Percentiles rank a stretch among this genome's conserved stretches.
Evolutionary conservation across 768 basidiomycete species (phyloP).

Genomic region (Mycena rosella): DNA sequence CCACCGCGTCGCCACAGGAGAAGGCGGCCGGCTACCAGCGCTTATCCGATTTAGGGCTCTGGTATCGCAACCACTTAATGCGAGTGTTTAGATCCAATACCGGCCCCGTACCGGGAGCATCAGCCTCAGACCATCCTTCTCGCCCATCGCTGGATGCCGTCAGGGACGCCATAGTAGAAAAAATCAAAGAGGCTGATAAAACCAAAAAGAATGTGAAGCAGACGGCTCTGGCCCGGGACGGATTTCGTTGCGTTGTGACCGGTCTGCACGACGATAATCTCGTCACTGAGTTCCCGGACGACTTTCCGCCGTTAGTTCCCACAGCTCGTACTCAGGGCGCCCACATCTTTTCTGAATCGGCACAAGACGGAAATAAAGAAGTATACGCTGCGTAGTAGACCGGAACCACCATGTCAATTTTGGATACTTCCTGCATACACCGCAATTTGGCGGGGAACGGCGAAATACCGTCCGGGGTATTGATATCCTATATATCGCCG

Average conservation of each 20-base stretch:
- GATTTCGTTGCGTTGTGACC: not conserved
- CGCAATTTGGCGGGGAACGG: too few relatives aligned
- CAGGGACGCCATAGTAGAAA: not conserved
- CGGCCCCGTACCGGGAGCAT: not conserved
- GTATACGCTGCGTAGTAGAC: too few relatives aligned
- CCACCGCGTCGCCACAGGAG: slow-evolving; percentile 1
- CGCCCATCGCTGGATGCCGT: not conserved
- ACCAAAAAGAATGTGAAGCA: not conserved
- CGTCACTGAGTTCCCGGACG: not conserved
- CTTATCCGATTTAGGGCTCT: not conserved
- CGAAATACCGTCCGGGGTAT: too few relatives aligned
- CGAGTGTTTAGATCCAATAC: not conserved
- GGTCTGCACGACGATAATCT: not conserved
- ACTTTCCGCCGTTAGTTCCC: not conserved
- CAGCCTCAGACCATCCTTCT: not conserved
- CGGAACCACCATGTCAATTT: too few relatives aligned
- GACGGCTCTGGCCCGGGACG: not conserved
- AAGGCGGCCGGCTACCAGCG: not conserved
- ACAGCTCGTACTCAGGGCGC: not conserved
- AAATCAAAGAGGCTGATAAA: not conserved
- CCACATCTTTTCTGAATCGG: slow-evolving; percentile 20
- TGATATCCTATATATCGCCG: too few relatives aligned
- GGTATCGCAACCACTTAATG: not conserved
- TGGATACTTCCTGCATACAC: too few relatives aligned
- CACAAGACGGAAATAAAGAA: slow-evolving; percentile 7